Evolutionary conservation across 2,329 filamentous ascomycete genomes (phyloP), one percentile per base, ranked within the genome.

Genomic region (Botrytis tulipae): DNA sequence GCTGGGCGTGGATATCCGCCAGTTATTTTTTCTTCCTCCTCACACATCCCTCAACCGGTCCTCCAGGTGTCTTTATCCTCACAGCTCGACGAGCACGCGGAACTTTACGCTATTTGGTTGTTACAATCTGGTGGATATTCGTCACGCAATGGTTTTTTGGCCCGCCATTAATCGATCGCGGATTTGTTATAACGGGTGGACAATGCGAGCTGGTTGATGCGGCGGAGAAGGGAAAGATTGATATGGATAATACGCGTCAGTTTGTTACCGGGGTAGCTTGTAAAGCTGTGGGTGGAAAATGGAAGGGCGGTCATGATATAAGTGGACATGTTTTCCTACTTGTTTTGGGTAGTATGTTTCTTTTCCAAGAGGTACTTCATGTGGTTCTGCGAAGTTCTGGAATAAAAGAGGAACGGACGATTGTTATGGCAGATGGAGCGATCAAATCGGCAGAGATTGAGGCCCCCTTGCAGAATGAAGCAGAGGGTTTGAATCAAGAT

Each of bases 101-200:
- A 0, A 80, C 85, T 1, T 68, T 91, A 35, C 88, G 96, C 66
- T 99, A 94, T 86, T 84, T 77, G 0, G 83, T 91, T 14, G 88
- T 94, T 0, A 98, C 96, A 14, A 79, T 83, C 1, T 91, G 91
- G 83, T 99, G 96, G 96, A 86, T 94, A 60, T 84, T 94, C 57
- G 90, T 96, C 29, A 99, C 96, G 76, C 96, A 98, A 85, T 98
- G 96, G 96, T 98, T 91, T 82, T 98, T 99, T 79, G 96, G 96
- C 0, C 91, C 96, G 3, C 87, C 94, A 32, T 85, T 99, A 67
- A 95, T 98, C 78, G 96, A 99, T 82, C 91, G 95, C 73, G 90
- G 92, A 5, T 99, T 98, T 82, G 86, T 90, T n/a, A 88, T 93
- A 82, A 97, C 94, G 0, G 96, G 96, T 4, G 96, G 96, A 1